Evolutionary conservation across 306 rosid genomes (phyloP).

Genomic region (Begonia peltatifolia): DNA sequence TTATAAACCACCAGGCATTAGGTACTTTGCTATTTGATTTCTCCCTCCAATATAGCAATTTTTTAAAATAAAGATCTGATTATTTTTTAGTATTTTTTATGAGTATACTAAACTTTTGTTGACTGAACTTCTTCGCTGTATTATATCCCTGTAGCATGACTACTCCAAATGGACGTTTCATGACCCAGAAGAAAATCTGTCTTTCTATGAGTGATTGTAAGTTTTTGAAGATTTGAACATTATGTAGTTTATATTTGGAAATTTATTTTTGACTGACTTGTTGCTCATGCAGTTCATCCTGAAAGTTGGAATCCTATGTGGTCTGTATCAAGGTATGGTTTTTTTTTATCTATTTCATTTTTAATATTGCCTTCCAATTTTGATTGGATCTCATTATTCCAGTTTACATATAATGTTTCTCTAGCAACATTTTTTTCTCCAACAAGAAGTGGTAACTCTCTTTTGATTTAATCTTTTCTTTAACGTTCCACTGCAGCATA

Average conservation of each 20-base stretch:
- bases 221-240: slow-evolving; percentile 15
- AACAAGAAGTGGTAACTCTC: background rate
- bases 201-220: slow-evolving; percentile 97
- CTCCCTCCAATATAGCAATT: background rate
- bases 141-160: slow-evolving; percentile 47
- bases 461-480: slow-evolving; percentile 13
- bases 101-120: too few relatives aligned
- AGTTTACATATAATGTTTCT: background rate
- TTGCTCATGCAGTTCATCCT: slow-evolving; percentile 68
- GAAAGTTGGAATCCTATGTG: slow-evolving; percentile 99
- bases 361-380: slow-evolving; percentile 6
- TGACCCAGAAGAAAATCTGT: slow-evolving; percentile 85
- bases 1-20: slow-evolving; percentile 94
- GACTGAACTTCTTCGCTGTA: too few relatives aligned
- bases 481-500: slow-evolving; percentile 61
- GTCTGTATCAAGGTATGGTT: slow-evolving; percentile 90
- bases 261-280: slow-evolving; percentile 10
- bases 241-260: slow-evolving; percentile 5
- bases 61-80: background rate
- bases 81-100: too few relatives aligned
- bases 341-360: slow-evolving; percentile 2
- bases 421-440: background rate
- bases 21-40: slow-evolving; percentile 27
- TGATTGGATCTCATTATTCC: too few relatives aligned
- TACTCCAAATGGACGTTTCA: slow-evolving; percentile 91